Base-by-base conservation (phyloP, 306 rosid genomes). In the Sicyos edulis region DNA sequence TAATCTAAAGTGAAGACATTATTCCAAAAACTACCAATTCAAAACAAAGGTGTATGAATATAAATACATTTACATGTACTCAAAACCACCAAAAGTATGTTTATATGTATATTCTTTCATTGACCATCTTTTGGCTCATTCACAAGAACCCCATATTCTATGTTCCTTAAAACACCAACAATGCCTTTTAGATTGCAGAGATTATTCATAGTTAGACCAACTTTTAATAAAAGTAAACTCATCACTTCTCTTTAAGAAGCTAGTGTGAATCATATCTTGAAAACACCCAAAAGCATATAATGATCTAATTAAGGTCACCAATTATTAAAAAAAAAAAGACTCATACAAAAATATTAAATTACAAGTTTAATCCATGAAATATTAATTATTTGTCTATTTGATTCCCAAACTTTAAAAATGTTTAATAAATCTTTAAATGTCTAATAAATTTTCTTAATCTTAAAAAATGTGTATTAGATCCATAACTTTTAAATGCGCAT, bases 91-190 rank as follows among this genome's bases (percentile, higher is more conserved):
- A 65, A 65, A 65, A 65, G 71, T n/a, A 63, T 63, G 51, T 63
- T 63, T 63, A n/a, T n/a, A n/a, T n/a, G n/a, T n/a, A n/a, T n/a
- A n/a, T n/a, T n/a, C n/a, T n/a, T n/a, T n/a, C n/a, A 65, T 20
- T 65, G 32, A 49, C 55, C 53, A 67, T 67, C 72, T 20, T 67
- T 47, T 47, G 72, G 72, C 56, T 67, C 56, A 47, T 67, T 58
- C 58, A 69, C 24, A 24, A 49, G 45, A 69, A 67, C 72, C 73
- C 73, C 73, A 69, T 69, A 11, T 24, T 8, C 22, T 69, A 69
- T 69, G 73, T 69, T 51, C 73, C 73, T 69, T 69, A 69, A 69
- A 69, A 69, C 4, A 24, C 58, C 59, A 24, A 44, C 73, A 69
- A 8, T 50, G 12, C 24, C 45, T 69, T 49, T 68, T 68, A 14